Conservation (phyloP, 2,329 filamentous ascomycete genomes). For the Ramularia collo-cygni region DNA sequence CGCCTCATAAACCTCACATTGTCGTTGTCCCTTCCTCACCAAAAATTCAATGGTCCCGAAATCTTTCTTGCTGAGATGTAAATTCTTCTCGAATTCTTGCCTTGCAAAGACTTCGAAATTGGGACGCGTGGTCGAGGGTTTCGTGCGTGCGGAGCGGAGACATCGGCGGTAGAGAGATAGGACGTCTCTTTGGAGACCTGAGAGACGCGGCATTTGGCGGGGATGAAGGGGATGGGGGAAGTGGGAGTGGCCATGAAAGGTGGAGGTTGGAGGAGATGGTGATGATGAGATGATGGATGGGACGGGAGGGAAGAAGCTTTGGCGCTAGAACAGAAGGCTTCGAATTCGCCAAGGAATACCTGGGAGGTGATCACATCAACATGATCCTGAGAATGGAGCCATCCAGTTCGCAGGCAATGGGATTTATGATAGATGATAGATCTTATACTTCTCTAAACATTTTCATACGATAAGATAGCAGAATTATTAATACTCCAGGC, state of each 20-base stretch:
- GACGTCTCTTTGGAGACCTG: constrained; percentile 86
- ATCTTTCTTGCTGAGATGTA: constrained; percentile 69
- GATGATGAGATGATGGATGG: too few species aligned
- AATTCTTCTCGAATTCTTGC: constrained; percentile 67
- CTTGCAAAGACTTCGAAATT: constrained; percentile 30
- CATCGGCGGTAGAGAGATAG: constrained; percentile 80
- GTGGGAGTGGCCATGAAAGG: background rate
- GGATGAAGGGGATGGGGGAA: background rate
- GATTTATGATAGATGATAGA: too few species aligned
- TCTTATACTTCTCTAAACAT: too few species aligned
- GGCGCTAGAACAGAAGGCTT: too few species aligned
- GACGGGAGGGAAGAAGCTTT: too few species aligned
- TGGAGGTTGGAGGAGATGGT: background rate
- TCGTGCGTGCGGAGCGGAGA: constrained; percentile 71
- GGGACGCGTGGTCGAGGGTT: constrained; percentile 48
- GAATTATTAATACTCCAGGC: too few species aligned
- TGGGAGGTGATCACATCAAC: too few species aligned
- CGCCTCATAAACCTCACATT: constrained; percentile 75
- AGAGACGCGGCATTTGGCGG: constrained; percentile 48
- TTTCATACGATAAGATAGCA: too few species aligned
- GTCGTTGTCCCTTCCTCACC: constrained; percentile 70
- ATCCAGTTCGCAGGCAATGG: too few species aligned
- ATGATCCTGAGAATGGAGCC: too few species aligned
- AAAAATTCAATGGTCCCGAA: constrained; percentile 82
- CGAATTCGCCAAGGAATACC: too few species aligned